phyloP scores from a whole-genome alignment of 345 rosid genomes.

The Carallia pectinifolia region DNA sequence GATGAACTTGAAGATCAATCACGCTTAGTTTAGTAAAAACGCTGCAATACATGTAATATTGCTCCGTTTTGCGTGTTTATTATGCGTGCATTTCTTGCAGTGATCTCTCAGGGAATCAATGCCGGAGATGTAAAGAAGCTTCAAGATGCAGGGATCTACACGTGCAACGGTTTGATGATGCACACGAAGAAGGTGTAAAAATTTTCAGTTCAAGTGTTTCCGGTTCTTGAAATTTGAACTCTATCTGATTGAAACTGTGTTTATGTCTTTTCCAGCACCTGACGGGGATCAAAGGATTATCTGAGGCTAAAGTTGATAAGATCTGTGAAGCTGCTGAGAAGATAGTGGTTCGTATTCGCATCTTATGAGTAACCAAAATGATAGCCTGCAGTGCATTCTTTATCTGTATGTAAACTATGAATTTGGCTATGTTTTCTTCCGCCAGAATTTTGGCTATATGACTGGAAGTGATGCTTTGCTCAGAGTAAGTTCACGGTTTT shows the following conservation, averaged over 20 bases:
- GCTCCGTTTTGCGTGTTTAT: background rate
- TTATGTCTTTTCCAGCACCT: constrained; percentile 47
- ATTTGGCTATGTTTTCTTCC: background rate
- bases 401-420: background rate
- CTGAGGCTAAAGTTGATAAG: constrained; percentile 95
- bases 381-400: background rate
- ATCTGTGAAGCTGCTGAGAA: constrained; percentile 98
- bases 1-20: too few species aligned
- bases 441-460: constrained; percentile 82
- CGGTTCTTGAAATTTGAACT: background rate
- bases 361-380: background rate
- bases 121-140: constrained; percentile 91
- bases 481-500: constrained; percentile 45
- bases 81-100: constrained; percentile 29
- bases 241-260: constrained; percentile 1
- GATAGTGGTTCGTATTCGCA: constrained; percentile 63
- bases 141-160: constrained; percentile 92
- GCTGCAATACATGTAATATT: background rate
- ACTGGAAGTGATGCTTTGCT: constrained; percentile 92
- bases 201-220: constrained; percentile 2
- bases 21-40: too few species aligned
- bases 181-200: constrained; percentile 76
- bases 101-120: constrained; percentile 79
- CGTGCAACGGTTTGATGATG: constrained; percentile 98
- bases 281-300: constrained; percentile 92